phyloP scores from a whole-genome alignment of 1,139 yeast genomes.

The Saccharomyces hybrid region DNA sequence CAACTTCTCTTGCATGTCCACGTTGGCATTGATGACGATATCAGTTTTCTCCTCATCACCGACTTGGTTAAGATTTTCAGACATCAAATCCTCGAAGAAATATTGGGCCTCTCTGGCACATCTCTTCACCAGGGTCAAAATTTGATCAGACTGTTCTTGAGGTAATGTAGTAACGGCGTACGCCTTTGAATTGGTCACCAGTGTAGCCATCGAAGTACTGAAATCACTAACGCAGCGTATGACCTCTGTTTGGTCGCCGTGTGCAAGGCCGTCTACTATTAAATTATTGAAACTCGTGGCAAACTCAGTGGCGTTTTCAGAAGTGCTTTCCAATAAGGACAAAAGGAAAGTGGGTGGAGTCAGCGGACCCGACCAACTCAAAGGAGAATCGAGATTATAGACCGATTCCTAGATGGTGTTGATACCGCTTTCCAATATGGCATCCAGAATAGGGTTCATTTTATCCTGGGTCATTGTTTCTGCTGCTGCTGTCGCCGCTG shows the following conservation, averaged over 20 bases:
- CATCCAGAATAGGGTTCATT: constrained; percentile 47
- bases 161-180: constrained; percentile 11
- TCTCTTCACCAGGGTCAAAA: constrained; percentile 41
- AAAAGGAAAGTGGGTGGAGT: constrained; percentile 57
- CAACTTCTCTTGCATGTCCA: constrained; percentile 62
- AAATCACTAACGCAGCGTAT: constrained; percentile 63
- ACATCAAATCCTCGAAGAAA: constrained; percentile 53
- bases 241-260: constrained; percentile 60
- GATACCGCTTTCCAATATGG: constrained; percentile 61
- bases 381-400: constrained; percentile 65
- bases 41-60: constrained; percentile 64
- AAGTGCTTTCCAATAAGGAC: constrained; percentile 63
- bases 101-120: constrained; percentile 55
- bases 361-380: constrained; percentile 77
- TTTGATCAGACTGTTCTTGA: constrained; percentile 37
- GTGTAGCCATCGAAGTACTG: constrained; percentile 56
- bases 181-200: constrained; percentile 34
- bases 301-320: constrained; percentile 71
- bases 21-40: constrained; percentile 64
- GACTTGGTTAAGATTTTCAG: constrained; percentile 40
- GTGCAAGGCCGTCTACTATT: constrained; percentile 62
- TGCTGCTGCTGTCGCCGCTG: constrained; percentile 23
- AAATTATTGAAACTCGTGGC: constrained; percentile 71
- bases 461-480: constrained; percentile 6
- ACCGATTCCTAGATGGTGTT: constrained; percentile 67